These are phyloP conservation scores for Plasmodium billcollinsi DNA, from an alignment of 169 alveolate species.

Conservation along the genomic window DNA sequence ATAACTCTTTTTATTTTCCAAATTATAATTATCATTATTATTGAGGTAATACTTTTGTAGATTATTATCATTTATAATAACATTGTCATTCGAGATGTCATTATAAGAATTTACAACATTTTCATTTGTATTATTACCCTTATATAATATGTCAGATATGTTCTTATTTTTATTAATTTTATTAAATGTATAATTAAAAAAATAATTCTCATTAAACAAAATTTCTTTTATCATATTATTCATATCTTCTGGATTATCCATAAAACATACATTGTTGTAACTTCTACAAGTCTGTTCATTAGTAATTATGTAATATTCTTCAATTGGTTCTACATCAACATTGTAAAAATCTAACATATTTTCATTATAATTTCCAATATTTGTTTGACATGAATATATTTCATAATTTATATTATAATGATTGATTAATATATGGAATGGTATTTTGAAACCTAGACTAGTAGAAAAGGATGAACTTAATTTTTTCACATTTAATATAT, in stretches of 20 bases:
- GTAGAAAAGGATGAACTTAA: not conserved
- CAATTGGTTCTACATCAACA: not conserved
- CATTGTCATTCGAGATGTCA: not conserved
- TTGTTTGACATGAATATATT: not conserved
- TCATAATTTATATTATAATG: conserved; percentile 18
- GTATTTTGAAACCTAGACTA: conserved; percentile 24
- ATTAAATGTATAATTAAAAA: conserved; percentile 65
- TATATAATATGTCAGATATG: conserved; percentile 8
- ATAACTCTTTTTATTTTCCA: not conserved
- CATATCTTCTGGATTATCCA: not conserved
- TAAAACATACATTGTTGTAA: conserved; percentile 11
- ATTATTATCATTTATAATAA: not conserved
- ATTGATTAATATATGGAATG: conserved; percentile 32
- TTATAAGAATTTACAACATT: not conserved
- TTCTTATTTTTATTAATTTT: conserved; percentile 25
- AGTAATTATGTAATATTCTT: conserved; percentile 27
- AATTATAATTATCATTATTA: no score
- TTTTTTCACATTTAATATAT: conserved; percentile 11
- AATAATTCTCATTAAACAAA: conserved; percentile 58
- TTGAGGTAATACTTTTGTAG: no score
- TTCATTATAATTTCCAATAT: not conserved
- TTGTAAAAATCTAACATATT: not conserved
- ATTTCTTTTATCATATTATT: conserved; percentile 46
- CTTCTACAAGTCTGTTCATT: conserved; percentile 7
- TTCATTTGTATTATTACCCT: not conserved